phyloP scores from a whole-genome alignment of 164 flowering plant species.

The Protea cynaroides region DNA sequence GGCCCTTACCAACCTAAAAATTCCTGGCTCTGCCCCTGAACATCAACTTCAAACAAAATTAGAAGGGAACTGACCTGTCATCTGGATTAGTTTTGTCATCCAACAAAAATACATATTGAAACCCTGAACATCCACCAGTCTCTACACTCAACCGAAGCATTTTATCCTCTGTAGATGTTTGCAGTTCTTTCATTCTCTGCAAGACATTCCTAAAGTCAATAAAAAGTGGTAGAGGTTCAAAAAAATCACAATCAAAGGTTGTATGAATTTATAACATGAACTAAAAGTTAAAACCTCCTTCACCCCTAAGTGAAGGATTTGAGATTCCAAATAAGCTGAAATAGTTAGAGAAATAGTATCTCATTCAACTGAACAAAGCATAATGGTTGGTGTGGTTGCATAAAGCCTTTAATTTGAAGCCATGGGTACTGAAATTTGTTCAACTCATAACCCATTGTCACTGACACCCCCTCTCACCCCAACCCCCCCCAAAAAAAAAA shows the following conservation, averaged over 20 bases:
- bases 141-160: slow-evolving; percentile 90
- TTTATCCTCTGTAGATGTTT: slow-evolving; percentile 33
- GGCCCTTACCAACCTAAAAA: too few relatives aligned
- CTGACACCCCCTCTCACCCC: too few relatives aligned
- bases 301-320: background rate
- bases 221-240: too few relatives aligned
- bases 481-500: too few relatives aligned
- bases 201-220: too few relatives aligned
- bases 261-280: background rate
- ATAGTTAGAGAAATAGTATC: background rate
- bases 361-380: background rate
- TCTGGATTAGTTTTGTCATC: slow-evolving; percentile 61
- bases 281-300: background rate
- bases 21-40: background rate
- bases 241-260: background rate
- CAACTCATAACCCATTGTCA: too few relatives aligned
- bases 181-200: slow-evolving; percentile 90
- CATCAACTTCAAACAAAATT: background rate
- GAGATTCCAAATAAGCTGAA: background rate
- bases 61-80: slow-evolving; percentile 75
- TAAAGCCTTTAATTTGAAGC: too few relatives aligned
- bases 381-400: background rate
- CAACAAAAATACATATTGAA: slow-evolving; percentile 75
- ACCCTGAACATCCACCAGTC: slow-evolving; percentile 98
- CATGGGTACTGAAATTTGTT: too few relatives aligned